Evolutionary conservation across 163 green algal genomes (phyloP).

Genomic region (Chlamydomonas reinhardtii): DNA sequence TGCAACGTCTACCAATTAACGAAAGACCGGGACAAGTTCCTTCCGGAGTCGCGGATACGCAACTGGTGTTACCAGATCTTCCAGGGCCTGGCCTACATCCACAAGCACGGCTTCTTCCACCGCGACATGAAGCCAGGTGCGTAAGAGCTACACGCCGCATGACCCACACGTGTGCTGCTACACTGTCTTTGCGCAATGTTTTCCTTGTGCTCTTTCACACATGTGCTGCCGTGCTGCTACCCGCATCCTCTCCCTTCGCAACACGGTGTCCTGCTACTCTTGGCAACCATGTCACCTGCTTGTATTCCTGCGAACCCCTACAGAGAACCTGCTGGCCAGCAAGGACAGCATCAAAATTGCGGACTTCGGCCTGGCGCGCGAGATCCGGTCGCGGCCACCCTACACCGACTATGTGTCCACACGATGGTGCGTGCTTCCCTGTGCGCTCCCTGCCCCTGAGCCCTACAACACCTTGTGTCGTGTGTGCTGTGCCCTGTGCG

Average conservation of each 20-base stretch:
- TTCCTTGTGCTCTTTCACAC: no score
- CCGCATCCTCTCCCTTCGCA: no score
- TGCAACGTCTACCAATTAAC: slow-evolving; percentile 97
- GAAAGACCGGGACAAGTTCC: slow-evolving; percentile 89
- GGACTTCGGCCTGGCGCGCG: slow-evolving; percentile 94
- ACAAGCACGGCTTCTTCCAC: slow-evolving; percentile 97
- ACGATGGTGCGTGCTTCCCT: slow-evolving; percentile 71
- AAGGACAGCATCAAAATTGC: slow-evolving; percentile 93
- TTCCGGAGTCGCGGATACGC: slow-evolving; percentile 86
- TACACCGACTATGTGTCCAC: slow-evolving; percentile 98
- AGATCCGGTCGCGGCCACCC: slow-evolving; percentile 88
- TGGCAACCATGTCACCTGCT: no score
- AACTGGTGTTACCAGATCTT: slow-evolving; percentile 94
- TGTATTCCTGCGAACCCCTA: no score
- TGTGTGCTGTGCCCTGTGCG: not conserved
- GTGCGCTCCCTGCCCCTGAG: not conserved
- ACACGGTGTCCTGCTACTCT: no score
- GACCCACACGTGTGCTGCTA: no score
- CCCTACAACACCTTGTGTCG: not conserved
- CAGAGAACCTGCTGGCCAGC: slow-evolving; percentile 94
- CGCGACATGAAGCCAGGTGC: slow-evolving; percentile 95
- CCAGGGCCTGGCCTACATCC: slow-evolving; percentile 93
- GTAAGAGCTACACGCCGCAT: no score
- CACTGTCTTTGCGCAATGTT: no score
- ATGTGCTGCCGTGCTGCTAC: no score